A percentile compares a stretch with the other conserved stretches of the same genome.
Conservation (phyloP, 2,329 filamentous ascomycete species). For the Anthostomella pinea region DNA sequence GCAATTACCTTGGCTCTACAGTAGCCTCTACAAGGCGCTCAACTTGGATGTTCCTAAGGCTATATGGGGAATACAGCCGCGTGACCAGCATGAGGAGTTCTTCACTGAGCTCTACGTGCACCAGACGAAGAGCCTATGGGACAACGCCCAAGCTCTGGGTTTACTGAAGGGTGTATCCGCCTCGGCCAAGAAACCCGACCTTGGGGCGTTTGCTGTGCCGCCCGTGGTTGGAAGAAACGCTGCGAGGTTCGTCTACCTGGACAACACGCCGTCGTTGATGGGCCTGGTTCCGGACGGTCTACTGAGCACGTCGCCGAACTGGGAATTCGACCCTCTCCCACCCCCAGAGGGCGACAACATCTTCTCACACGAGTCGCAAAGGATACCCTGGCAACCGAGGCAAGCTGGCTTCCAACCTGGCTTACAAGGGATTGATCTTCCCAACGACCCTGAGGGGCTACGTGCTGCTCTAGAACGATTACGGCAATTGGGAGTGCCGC, state of each 20-base stretch:
- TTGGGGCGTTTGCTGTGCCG: conserved; percentile 34
- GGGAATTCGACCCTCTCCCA: conserved; percentile 79
- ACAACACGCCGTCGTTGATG: conserved; percentile 70
- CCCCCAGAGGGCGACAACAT: conserved; percentile 57
- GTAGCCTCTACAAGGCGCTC: conserved; percentile 74
- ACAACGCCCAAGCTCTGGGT: conserved; percentile 66
- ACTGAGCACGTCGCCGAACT: conserved; percentile 63
- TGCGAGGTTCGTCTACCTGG: conserved; percentile 75
- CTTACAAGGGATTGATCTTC: conserved; percentile 5
- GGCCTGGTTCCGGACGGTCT: conserved; percentile 64
- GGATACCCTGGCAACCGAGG: conserved; percentile 41
- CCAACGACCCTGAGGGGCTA: conserved; percentile 12
- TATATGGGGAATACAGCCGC: conserved; percentile 76
- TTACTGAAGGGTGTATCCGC: conserved; percentile 70
- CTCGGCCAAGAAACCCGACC: conserved; percentile 45
- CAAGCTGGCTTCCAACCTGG: conserved; percentile 7
- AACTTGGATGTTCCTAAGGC: conserved; percentile 73
- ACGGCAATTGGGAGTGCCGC: too few species aligned
- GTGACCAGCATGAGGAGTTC: conserved; percentile 63
- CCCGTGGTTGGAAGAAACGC: conserved; percentile 47
- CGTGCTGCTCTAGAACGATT: conserved; percentile 18
- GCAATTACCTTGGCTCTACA: conserved; percentile 80
- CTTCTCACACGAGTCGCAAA: conserved; percentile 44
- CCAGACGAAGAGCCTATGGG: conserved; percentile 81
- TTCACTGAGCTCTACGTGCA: conserved; percentile 73